Percentiles rank a stretch among this genome's conserved stretches.
Evolutionary conservation across 371 early-diverging fungal species (phyloP).

Genomic region (Syncephalastrum sp.): DNA sequence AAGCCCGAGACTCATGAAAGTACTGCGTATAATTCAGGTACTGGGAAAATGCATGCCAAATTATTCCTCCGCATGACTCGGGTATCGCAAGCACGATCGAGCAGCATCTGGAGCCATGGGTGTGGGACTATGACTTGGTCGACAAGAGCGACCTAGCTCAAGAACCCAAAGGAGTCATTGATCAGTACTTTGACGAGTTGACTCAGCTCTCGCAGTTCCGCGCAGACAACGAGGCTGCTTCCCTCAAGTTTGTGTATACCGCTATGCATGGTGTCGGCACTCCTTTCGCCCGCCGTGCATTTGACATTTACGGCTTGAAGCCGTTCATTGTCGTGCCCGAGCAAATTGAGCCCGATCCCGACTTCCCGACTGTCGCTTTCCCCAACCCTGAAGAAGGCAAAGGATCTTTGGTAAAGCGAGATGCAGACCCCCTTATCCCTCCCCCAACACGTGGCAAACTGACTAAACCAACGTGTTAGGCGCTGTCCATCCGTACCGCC

Average conservation of each 20-base stretch:
- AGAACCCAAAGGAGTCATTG: slow-evolving; percentile 61
- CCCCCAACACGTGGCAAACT: background rate
- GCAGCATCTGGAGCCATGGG: slow-evolving; percentile 72
- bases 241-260: slow-evolving; percentile 83
- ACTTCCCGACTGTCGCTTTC: slow-evolving; percentile 91
- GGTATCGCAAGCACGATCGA: slow-evolving; percentile 78
- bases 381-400: slow-evolving; percentile 94
- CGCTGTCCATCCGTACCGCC: slow-evolving; percentile 77
- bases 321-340: slow-evolving; percentile 63
- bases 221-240: slow-evolving; percentile 42
- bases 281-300: slow-evolving; percentile 69
- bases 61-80: slow-evolving; percentile 87
- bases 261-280: slow-evolving; percentile 97
- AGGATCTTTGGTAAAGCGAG: slow-evolving; percentile 67
- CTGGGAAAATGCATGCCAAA: slow-evolving; percentile 92
- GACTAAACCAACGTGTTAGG: slow-evolving; percentile 15
- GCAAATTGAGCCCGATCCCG: slow-evolving; percentile 84
- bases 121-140: slow-evolving; percentile 73
- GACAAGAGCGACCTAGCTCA: slow-evolving; percentile 40
- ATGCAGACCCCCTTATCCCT: background rate
- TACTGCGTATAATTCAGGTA: slow-evolving; percentile 29
- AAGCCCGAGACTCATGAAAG: background rate
- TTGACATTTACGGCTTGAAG: slow-evolving; percentile 69
- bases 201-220: slow-evolving; percentile 35
- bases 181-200: slow-evolving; percentile 72